These are phyloP conservation scores for Lolium multiflorum DNA, from an alignment of 176 grass and related monocot species.

Conservation along the genomic window DNA sequence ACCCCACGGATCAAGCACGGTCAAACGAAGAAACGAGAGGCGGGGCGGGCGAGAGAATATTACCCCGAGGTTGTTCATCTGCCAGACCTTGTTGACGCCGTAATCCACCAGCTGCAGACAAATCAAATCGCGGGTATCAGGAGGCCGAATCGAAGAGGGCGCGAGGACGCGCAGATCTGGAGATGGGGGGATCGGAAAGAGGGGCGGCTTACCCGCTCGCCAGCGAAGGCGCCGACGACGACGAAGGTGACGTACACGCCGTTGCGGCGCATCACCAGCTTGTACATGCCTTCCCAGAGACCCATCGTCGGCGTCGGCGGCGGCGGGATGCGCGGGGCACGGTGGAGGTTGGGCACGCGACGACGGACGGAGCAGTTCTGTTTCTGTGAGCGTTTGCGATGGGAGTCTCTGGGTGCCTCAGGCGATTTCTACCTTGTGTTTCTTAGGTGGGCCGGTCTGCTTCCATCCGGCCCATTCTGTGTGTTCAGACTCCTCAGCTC, in stretches of 20 bases:
- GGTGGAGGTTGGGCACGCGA: not conserved
- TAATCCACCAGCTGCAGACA: constrained; percentile 75
- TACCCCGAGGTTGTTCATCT: constrained; percentile 83
- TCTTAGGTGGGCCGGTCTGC: not conserved
- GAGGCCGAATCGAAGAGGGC: not conserved
- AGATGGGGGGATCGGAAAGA: not conserved
- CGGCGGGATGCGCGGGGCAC: not conserved
- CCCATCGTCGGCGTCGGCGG: constrained; percentile 47
- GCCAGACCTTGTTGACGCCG: constrained; percentile 78
- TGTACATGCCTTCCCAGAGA: constrained; percentile 70
- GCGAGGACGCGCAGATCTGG: constrained; percentile 25
- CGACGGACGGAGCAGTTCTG: not conserved
- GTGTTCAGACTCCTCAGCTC: not conserved
- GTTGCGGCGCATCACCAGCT: constrained; percentile 89
- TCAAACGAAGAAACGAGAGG: not conserved
- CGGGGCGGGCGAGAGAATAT: not conserved
- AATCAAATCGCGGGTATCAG: not conserved
- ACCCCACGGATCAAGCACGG: not conserved
- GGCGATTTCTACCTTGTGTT: not conserved
- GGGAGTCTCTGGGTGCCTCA: not conserved
- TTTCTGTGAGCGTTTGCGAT: not conserved
- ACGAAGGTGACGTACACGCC: constrained; percentile 95
- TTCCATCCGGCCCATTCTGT: not conserved
- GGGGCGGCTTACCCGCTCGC: constrained; percentile 63
- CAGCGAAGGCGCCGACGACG: constrained; percentile 79